Conservation (phyloP, 2,329 filamentous ascomycete genomes). For the Sphaerulina populicola region DNA sequence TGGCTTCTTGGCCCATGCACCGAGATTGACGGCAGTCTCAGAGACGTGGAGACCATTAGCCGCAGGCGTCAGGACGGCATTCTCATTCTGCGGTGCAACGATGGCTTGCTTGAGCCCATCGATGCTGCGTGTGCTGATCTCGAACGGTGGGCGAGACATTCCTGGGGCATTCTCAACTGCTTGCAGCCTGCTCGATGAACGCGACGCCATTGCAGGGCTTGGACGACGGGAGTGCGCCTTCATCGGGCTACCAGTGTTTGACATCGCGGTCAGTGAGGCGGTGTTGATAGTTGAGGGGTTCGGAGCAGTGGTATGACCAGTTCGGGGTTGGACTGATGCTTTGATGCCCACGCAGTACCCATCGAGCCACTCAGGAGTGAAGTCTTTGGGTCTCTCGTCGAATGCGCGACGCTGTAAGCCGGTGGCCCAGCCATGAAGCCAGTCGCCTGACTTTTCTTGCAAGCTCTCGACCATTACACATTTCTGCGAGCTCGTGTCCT, state of each 20-base stretch:
- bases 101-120: constrained; percentile 30
- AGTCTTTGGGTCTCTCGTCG: constrained; percentile 7
- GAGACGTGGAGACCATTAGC: constrained; percentile 24
- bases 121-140: constrained; percentile 20
- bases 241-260: constrained; percentile 24
- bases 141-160: constrained; percentile 17
- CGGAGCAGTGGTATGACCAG: constrained; percentile 24
- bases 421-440: constrained; percentile 29
- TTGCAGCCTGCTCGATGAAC: constrained; percentile 13
- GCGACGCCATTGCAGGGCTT: constrained; percentile 19
- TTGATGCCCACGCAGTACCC: constrained; percentile 30
- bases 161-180: constrained; percentile 4
- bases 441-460: constrained; percentile 25
- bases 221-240: constrained; percentile 23
- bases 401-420: constrained; percentile 28
- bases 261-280: constrained; percentile 1
- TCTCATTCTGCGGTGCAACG: constrained; percentile 30
- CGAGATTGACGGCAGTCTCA: constrained; percentile 25
- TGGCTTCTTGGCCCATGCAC: constrained; percentile 27
- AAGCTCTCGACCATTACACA: constrained; percentile 20
- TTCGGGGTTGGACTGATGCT: not conserved
- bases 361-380: constrained; percentile 25
- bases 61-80: constrained; percentile 28
- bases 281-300: not conserved
- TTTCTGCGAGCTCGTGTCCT: constrained; percentile 9